Evolutionary conservation across 2,329 filamentous ascomycete genomes (phyloP), one percentile per base, ranked within the genome.

Genomic region (Hypoxylon sp.): DNA sequence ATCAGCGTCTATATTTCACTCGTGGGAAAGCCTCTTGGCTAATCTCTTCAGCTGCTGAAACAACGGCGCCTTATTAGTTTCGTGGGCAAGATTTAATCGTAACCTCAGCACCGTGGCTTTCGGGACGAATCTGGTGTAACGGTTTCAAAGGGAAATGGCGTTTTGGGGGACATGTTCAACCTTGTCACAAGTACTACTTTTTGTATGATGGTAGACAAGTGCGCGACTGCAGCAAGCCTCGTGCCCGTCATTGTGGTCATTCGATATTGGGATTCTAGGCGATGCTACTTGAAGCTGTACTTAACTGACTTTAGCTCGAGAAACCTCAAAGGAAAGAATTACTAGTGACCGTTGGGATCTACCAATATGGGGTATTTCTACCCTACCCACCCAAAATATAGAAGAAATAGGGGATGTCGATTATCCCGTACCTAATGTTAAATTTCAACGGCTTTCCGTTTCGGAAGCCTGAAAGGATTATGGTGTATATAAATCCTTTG

Each of bases 81-180:
- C 57, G 57, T 35, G 22, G 22, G 35, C 55, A 31, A 26, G 26
- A 59, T 39, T 53, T 24, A 42, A 50, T 31, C 11, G 63, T 51
- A 37, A 54, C 57, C 42, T 63, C 59, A 53, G 24, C 37, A 53
- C 63, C 48, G 55, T 69, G 66, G 60, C 48, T 57, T 52, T 67
- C 63, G 60, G 69, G 58, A 62, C 61, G 58, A 67, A 71, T 69
- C 66, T 69, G 19, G 69, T 71, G 63, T 57, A 35, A 67, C 69
- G 19, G 63, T 63, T 69, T 67, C 59, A 59, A 54, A 48, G 59
- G 55, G 24, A 17, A 59, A 67, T 65, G 66, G 63, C 53, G 39
- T 57, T 52, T 35, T 31, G 62, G 55, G 42, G 31, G 29, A 26
- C 33, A 58, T 42, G n/a, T 42, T 29, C 52, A 50, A 63, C 59